Percentiles rank a stretch among this genome's conserved stretches.
Evolutionary conservation across 1,284 basidiomycete genomes (phyloP).

Genomic region (Sanghuangporus weigelae): DNA sequence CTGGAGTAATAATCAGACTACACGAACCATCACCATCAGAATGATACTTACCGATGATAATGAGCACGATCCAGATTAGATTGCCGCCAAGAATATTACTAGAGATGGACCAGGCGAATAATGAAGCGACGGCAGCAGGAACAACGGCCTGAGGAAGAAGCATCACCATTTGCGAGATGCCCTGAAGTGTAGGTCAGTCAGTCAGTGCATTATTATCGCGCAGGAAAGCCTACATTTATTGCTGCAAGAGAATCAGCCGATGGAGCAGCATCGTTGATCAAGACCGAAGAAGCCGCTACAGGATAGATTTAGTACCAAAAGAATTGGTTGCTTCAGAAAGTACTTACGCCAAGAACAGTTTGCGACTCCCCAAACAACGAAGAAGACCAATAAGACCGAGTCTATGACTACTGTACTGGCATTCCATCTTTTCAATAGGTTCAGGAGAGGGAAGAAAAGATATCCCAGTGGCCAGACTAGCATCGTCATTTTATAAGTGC

Average conservation of each 20-base stretch:
- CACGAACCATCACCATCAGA: neutral
- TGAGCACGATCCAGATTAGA: constrained; percentile 11
- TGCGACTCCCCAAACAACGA: constrained; percentile 17
- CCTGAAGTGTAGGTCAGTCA: neutral
- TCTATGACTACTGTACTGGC: neutral
- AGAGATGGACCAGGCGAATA: constrained; percentile 21
- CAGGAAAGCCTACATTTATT: constrained; percentile 16
- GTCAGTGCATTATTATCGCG: neutral
- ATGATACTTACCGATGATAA: constrained; percentile 2
- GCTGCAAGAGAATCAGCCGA: constrained; percentile 20
- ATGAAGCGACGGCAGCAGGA: constrained; percentile 20
- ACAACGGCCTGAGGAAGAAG: constrained; percentile 20
- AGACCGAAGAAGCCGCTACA: constrained; percentile 15
- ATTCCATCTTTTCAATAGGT: constrained; percentile 20
- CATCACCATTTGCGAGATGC: constrained; percentile 20
- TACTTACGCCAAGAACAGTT: constrained; percentile 16
- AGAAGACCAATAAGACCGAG: constrained; percentile 12
- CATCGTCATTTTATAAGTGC: constrained; percentile 20
- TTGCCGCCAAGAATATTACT: constrained; percentile 10
- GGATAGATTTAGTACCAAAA: neutral
- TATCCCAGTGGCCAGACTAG: constrained; percentile 19
- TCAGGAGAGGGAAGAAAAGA: constrained; percentile 22
- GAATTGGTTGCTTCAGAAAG: neutral
- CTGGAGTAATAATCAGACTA: neutral
- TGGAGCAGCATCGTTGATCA: constrained; percentile 21